phyloP scores from a whole-genome alignment of 495 filamentous ascomycete species.

The Hypoxylon intermedium region DNA sequence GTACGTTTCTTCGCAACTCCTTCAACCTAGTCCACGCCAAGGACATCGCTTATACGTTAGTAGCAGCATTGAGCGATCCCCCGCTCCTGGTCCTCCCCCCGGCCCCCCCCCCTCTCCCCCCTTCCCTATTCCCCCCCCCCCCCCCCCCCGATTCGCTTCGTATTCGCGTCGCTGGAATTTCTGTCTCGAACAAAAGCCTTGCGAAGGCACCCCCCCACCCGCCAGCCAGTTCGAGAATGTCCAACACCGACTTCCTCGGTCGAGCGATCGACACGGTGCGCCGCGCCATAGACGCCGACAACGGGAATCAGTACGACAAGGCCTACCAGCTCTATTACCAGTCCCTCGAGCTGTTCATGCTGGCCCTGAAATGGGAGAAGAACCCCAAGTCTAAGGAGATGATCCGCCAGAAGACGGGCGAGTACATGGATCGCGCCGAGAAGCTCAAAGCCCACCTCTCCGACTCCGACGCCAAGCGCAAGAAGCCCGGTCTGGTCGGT shows the following conservation, averaged over 20 bases:
- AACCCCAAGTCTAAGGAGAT: slow-evolving; percentile 94
- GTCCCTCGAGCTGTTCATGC: slow-evolving; percentile 93
- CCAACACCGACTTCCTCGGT: slow-evolving; percentile 94
- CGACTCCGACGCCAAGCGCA: slow-evolving; percentile 74
- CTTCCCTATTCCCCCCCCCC: too few species aligned
- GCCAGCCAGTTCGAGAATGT: slow-evolving; percentile 78
- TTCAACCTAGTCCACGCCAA: too few species aligned
- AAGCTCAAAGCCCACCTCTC: slow-evolving; percentile 91
- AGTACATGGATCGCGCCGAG: slow-evolving; percentile 98
- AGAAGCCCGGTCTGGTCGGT: slow-evolving; percentile 79
- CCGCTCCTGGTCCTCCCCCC: too few species aligned
- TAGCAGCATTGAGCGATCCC: too few species aligned
- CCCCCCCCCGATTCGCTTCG: too few species aligned
- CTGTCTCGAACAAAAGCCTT: background rate
- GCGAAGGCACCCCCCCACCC: slow-evolving; percentile 25
- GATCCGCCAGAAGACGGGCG: slow-evolving; percentile 87
- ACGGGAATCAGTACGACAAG: slow-evolving; percentile 92
- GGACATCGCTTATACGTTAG: too few species aligned
- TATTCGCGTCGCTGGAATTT: too few species aligned
- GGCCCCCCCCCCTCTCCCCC: too few species aligned
- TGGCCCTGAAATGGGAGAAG: slow-evolving; percentile 98
- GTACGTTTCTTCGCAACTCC: too few species aligned
- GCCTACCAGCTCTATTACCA: slow-evolving; percentile 95
- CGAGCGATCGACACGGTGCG: slow-evolving; percentile 95
- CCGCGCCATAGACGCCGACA: slow-evolving; percentile 96